A percentile compares a stretch with the other conserved stretches of the same genome.
These are phyloP conservation scores for Pseudogymnoascus sp. DNA, from an alignment of 2,329 filamentous ascomycete genomes.

Conservation along the genomic window DNA sequence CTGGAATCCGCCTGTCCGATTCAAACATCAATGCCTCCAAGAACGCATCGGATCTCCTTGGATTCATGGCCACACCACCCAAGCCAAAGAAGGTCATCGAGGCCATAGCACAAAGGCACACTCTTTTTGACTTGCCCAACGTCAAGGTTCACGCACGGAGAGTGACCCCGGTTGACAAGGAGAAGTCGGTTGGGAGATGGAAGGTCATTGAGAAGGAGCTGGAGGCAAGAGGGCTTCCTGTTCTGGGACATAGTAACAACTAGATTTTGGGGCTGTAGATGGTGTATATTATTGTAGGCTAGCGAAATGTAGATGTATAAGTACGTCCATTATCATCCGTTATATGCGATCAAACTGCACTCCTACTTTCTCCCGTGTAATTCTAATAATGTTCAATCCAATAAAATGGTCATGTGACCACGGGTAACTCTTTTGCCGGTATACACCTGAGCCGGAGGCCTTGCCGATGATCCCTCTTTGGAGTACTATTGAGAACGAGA, in stretches of 20 bases:
- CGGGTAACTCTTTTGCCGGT: conserved; percentile 7
- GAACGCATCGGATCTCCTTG: conserved; percentile 47
- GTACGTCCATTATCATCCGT: not conserved
- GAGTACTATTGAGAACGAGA: not conserved
- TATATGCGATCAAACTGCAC: not conserved
- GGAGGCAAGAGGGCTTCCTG: conserved; percentile 50
- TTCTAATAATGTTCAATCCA: not conserved
- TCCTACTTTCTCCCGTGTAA: not conserved
- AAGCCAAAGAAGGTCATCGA: conserved; percentile 57
- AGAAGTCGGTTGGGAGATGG: conserved; percentile 64
- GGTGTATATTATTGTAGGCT: conserved; percentile 7
- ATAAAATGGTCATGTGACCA: not conserved
- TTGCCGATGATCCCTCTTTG: not conserved
- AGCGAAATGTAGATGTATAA: conserved; percentile 7
- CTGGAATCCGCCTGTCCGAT: conserved; percentile 69
- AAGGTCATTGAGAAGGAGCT: conserved; percentile 72
- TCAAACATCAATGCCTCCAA: conserved; percentile 49
- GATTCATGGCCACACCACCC: conserved; percentile 43
- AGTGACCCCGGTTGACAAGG: conserved; percentile 63
- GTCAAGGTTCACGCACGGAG: conserved; percentile 58
- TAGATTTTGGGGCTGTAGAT: not conserved
- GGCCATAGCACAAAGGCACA: conserved; percentile 38
- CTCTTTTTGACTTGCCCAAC: conserved; percentile 54
- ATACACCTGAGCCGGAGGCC: not conserved
- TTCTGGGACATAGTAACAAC: conserved; percentile 36